A percentile compares a stretch with the other conserved stretches of the same genome.
Evolutionary conservation across 495 filamentous ascomycete genomes (phyloP).

Genomic region (Lindgomyces ingoldianus): DNA sequence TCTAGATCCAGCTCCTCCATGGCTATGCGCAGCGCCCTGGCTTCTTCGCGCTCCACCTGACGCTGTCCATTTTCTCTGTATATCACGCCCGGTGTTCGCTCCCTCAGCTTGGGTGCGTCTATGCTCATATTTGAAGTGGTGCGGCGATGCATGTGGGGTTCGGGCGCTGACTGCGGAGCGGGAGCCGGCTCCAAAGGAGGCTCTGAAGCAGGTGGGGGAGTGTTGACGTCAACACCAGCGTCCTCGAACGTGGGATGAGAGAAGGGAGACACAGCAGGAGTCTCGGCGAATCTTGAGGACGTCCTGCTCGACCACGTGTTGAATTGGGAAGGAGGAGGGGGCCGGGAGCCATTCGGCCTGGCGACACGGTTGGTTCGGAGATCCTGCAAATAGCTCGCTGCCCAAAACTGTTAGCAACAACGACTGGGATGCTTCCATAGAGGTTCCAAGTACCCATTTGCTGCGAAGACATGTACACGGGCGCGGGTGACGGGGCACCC

Average conservation of each 20-base stretch:
- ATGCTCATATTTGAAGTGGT: conserved; percentile 36
- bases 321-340: conserved; percentile 55
- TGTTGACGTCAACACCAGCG: conserved; percentile 22
- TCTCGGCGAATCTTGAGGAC: conserved; percentile 24
- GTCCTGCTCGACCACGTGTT: conserved; percentile 74
- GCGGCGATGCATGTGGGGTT: conserved; percentile 19
- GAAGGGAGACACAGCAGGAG: conserved; percentile 28
- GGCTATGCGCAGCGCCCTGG: conserved; percentile 71
- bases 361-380: conserved; percentile 76
- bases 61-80: conserved; percentile 80
- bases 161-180: neutral
- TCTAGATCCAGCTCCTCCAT: conserved; percentile 76
- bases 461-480: conserved; percentile 80
- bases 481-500: conserved; percentile 55
- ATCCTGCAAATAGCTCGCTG: conserved; percentile 75
- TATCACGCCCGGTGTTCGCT: conserved; percentile 45
- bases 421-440: conserved; percentile 36
- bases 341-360: conserved; percentile 48
- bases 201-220: neutral
- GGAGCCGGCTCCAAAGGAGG: neutral
- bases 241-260: conserved; percentile 29
- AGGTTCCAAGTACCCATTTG: conserved; percentile 71
- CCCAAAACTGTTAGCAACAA: conserved; percentile 38
- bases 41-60: conserved; percentile 87
- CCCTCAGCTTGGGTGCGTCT: conserved; percentile 16